These are phyloP conservation scores for Tolypocladium pustulatum DNA, from an alignment of 2,329 filamentous ascomycete species.

Conservation along the genomic window DNA sequence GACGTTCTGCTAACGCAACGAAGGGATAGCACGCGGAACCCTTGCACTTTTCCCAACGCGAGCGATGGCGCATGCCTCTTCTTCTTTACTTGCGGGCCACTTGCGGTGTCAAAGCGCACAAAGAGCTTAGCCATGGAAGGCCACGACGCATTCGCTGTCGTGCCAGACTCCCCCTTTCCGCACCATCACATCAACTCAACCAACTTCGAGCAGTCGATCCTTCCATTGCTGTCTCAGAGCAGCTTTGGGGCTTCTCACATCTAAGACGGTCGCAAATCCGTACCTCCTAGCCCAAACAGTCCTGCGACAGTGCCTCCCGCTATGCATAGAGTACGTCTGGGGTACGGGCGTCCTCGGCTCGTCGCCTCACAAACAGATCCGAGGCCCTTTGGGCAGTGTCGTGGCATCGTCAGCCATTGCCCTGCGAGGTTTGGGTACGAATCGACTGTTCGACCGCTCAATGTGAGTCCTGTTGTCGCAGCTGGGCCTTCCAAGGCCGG, in stretches of 20 bases:
- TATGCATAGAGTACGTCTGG: background rate
- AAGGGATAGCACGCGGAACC: background rate
- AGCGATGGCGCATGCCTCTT: background rate
- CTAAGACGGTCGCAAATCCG: background rate
- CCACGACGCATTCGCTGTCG: background rate
- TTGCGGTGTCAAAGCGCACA: background rate
- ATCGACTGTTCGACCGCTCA: background rate
- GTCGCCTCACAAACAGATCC: background rate
- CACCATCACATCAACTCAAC: background rate
- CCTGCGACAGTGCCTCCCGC: too few species aligned
- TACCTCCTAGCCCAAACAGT: background rate
- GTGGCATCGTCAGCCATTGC: background rate
- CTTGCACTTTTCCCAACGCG: background rate
- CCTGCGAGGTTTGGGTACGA: background rate
- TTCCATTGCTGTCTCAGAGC: background rate
- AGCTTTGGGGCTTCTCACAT: background rate
- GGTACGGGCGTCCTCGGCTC: background rate
- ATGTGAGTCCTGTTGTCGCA: background rate
- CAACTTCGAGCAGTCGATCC: too few species aligned
- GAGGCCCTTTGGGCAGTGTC: background rate
- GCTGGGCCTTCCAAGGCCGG: background rate
- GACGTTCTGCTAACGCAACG: background rate
- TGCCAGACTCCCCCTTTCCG: background rate
- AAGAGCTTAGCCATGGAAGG: background rate
- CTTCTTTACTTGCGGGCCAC: background rate